These are phyloP conservation scores for Nakaseomyces nivariensis DNA, from an alignment of 1,139 yeast genomes.

Conservation along the genomic window DNA sequence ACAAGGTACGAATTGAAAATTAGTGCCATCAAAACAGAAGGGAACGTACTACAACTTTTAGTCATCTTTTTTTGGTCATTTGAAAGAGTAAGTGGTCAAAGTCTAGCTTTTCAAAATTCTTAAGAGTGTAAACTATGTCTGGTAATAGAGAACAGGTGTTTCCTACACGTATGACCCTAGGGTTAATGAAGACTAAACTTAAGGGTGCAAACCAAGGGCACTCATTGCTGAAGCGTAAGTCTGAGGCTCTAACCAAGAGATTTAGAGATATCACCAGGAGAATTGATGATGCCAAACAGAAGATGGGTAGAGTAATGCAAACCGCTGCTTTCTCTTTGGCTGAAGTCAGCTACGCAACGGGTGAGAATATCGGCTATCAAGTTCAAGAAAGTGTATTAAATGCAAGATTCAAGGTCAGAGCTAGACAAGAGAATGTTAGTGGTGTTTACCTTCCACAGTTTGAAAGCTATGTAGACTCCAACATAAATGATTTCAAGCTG, in stretches of 20 bases:
- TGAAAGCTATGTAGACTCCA: constrained; percentile 72
- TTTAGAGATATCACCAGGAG: constrained; percentile 91
- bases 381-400: constrained; percentile 88
- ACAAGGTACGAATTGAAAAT: too few species aligned
- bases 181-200: constrained; percentile 86
- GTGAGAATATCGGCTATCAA: constrained; percentile 88
- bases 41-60: too few species aligned
- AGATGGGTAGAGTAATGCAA: constrained; percentile 98
- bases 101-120: too few species aligned
- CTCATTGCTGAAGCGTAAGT: constrained; percentile 82
- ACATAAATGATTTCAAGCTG: constrained; percentile 85
- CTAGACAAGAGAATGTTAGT: constrained; percentile 91
- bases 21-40: too few species aligned
- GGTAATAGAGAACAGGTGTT: constrained; percentile 69
- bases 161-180: constrained; percentile 96
- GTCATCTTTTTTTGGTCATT: too few species aligned
- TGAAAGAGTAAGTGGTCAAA: too few species aligned
- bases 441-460: constrained; percentile 94
- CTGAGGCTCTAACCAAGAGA: constrained; percentile 92
- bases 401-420: constrained; percentile 83
- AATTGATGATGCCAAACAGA: constrained; percentile 88
- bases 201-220: constrained; percentile 98
- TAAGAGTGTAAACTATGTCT: constrained; percentile 18
- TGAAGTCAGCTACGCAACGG: constrained; percentile 94
- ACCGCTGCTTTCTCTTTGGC: constrained; percentile 96